A percentile compares a stretch with the other conserved stretches of the same genome.
These are phyloP conservation scores for Harringtonia lauricola DNA, from an alignment of 2,329 filamentous ascomycete genomes.

Conservation along the genomic window DNA sequence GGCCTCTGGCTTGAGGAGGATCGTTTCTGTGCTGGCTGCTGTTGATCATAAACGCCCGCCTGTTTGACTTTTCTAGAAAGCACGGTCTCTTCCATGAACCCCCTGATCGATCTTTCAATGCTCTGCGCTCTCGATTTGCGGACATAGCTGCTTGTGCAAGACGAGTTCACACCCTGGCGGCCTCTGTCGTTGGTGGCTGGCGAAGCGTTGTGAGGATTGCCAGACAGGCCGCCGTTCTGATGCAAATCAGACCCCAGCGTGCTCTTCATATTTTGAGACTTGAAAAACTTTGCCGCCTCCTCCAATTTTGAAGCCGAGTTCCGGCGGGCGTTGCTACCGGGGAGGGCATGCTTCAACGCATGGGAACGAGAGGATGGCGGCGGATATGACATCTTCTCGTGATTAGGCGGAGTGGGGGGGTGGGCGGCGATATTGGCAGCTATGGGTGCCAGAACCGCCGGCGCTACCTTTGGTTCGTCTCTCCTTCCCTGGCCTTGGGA, in stretches of 20 bases:
- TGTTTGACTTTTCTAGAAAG: background rate
- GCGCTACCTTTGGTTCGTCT: background rate
- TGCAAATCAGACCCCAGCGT: background rate
- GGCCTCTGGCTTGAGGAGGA: background rate
- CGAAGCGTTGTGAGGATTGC: slow-evolving; percentile 8
- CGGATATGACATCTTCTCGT: slow-evolving; percentile 12
- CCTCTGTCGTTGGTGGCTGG: slow-evolving; percentile 5
- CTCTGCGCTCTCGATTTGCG: slow-evolving; percentile 16
- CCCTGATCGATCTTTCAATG: slow-evolving; percentile 16
- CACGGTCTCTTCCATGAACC: slow-evolving; percentile 14
- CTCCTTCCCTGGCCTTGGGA: background rate
- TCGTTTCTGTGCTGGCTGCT: background rate
- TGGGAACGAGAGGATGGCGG: slow-evolving; percentile 21
- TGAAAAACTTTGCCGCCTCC: slow-evolving; percentile 10
- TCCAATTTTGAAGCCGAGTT: slow-evolving; percentile 10
- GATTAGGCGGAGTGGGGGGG: background rate
- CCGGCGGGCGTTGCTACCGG: slow-evolving; percentile 9
- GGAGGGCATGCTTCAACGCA: slow-evolving; percentile 14
- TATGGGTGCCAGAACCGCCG: background rate
- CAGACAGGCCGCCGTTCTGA: slow-evolving; percentile 7
- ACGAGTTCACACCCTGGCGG: slow-evolving; percentile 4
- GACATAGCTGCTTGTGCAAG: slow-evolving; percentile 13
- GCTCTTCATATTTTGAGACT: slow-evolving; percentile 6
- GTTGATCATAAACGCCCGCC: background rate
- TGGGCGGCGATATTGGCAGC: background rate